These are phyloP conservation scores for Lyophyllum semitale DNA, from an alignment of 768 basidiomycete genomes.

Conservation along the genomic window DNA sequence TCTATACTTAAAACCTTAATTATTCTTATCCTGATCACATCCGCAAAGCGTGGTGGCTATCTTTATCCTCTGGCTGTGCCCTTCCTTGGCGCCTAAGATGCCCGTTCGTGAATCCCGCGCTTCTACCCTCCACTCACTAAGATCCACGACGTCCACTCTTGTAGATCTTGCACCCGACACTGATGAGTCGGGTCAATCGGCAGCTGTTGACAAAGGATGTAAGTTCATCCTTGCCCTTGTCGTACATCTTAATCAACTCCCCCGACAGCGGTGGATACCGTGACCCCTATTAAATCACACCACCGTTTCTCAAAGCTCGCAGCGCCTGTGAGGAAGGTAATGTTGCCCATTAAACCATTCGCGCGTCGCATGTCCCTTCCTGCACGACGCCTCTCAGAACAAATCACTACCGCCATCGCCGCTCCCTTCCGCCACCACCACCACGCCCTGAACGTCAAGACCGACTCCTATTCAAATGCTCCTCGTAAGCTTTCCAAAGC, in stretches of 20 bases:
- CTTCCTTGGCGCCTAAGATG: neutral
- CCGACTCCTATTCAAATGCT: slow-evolving; percentile 4
- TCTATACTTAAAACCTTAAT: neutral
- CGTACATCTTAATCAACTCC: neutral
- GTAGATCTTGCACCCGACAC: neutral
- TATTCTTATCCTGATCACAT: neutral
- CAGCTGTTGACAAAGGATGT: neutral
- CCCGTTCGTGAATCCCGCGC: neutral
- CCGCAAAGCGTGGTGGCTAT: neutral
- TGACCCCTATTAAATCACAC: neutral
- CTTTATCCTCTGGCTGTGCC: neutral
- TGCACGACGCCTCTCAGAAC: neutral
- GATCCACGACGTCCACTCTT: neutral
- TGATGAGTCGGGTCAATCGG: neutral
- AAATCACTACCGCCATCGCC: neutral
- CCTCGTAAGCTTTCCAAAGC: neutral
- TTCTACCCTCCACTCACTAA: neutral
- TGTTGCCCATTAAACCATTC: slow-evolving; percentile 2
- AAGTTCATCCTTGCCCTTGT: neutral
- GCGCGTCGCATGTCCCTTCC: slow-evolving; percentile 9
- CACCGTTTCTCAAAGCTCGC: slow-evolving; percentile 5
- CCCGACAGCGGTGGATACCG: neutral
- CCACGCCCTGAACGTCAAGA: slow-evolving; percentile 3
- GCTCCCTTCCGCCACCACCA: neutral
- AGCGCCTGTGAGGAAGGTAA: slow-evolving; percentile 3